Evolutionary conservation across 2,329 filamentous ascomycete genomes (phyloP).

Genomic region (Thyridium curvatum): DNA sequence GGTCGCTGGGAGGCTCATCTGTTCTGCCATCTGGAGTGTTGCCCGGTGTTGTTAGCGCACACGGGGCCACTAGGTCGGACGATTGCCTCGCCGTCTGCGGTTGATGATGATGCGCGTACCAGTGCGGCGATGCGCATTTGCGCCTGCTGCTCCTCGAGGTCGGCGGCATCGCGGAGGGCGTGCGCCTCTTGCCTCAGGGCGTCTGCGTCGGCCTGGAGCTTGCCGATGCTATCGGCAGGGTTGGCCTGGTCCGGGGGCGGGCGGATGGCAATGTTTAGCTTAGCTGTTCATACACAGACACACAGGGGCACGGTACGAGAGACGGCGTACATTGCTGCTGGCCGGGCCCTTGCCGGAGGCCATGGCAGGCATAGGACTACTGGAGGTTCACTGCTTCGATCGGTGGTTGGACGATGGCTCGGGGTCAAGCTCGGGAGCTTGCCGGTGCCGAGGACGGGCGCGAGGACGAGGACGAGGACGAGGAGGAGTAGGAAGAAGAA

Average conservation of each 20-base stretch:
- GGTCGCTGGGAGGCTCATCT: slow-evolving; percentile 80
- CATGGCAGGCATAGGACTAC: slow-evolving; percentile 21
- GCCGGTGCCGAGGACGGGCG: too few species aligned
- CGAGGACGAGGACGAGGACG: too few species aligned
- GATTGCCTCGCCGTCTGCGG: too few species aligned
- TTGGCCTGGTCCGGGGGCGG: slow-evolving; percentile 15
- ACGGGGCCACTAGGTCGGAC: too few species aligned
- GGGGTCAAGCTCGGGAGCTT: neutral
- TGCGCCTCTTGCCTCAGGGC: slow-evolving; percentile 31
- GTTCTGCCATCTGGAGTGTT: slow-evolving; percentile 60
- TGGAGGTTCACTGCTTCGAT: too few species aligned
- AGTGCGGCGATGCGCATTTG: slow-evolving; percentile 30
- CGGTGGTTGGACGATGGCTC: too few species aligned
- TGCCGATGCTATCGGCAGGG: slow-evolving; percentile 26
- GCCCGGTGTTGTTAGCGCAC: too few species aligned
- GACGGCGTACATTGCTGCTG: slow-evolving; percentile 20
- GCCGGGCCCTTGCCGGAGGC: slow-evolving; percentile 21
- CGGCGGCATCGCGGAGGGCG: slow-evolving; percentile 12
- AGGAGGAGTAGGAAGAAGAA: too few species aligned
- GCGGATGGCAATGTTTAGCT: neutral
- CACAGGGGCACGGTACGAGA: slow-evolving; percentile 13
- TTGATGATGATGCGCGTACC: too few species aligned
- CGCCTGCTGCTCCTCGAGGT: slow-evolving; percentile 27
- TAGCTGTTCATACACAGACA: slow-evolving; percentile 3
- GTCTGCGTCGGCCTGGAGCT: slow-evolving; percentile 30